phyloP scores from a whole-genome alignment of 129 eudicot genomes.

The Centrapalus pauciflorus region DNA sequence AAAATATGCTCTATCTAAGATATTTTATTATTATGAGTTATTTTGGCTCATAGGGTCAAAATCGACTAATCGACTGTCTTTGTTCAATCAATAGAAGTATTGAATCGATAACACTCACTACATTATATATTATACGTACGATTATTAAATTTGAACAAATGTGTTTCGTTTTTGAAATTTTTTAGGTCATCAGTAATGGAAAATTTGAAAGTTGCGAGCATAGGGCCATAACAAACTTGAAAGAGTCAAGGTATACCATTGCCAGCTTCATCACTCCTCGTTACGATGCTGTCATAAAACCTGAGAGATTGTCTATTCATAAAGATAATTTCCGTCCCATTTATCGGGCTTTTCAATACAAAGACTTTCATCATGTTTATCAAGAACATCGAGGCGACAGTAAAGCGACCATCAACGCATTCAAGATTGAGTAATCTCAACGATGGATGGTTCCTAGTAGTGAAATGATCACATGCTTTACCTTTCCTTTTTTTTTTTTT shows the following conservation, averaged over 20 bases:
- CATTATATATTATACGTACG: too few relatives aligned
- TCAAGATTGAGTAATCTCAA: slow-evolving; percentile 8
- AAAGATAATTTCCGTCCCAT: neutral
- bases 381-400: neutral
- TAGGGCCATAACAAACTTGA: slow-evolving; percentile 50
- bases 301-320: slow-evolving; percentile 25
- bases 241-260: slow-evolving; percentile 24
- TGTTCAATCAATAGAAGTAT: too few relatives aligned
- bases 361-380: neutral
- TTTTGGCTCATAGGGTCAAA: too few relatives aligned
- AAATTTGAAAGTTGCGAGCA: slow-evolving; percentile 49
- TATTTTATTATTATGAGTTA: too few relatives aligned
- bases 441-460: too few relatives aligned
- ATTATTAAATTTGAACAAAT: neutral
- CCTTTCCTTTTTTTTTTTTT: too few relatives aligned
- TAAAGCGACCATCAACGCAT: neutral
- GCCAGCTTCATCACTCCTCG: slow-evolving; percentile 46
- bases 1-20: too few relatives aligned
- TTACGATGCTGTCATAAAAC: slow-evolving; percentile 34
- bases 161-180: neutral
- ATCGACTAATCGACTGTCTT: too few relatives aligned
- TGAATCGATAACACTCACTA: too few relatives aligned
- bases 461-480: too few relatives aligned
- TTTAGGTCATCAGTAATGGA: slow-evolving; percentile 57
- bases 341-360: neutral